A percentile compares a stretch with the other conserved stretches of the same genome.
Evolutionary conservation across 768 basidiomycete species (phyloP).

Genomic region (Cytidiella melzeri): DNA sequence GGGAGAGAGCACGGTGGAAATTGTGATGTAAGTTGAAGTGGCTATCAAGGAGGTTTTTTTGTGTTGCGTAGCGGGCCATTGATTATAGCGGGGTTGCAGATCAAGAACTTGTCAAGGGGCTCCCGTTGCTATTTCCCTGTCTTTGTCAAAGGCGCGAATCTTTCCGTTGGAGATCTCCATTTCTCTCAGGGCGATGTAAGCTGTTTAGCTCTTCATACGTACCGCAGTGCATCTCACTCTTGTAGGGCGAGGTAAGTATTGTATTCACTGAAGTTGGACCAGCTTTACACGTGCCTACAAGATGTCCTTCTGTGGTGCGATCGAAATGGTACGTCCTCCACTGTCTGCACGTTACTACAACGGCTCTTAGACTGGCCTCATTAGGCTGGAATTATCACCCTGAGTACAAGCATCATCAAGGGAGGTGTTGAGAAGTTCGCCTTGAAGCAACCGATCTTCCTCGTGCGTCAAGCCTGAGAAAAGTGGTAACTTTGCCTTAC

Average conservation of each 20-base stretch:
- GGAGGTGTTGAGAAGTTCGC: slow-evolving; percentile 70
- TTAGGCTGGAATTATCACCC: slow-evolving; percentile 66
- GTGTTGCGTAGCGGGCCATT: not conserved
- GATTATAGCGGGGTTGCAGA: slow-evolving; percentile 32
- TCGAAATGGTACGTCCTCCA: slow-evolving; percentile 57
- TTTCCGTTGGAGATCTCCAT: slow-evolving; percentile 75
- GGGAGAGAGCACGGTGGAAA: slow-evolving; percentile 79
- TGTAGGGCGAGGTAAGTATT: too few relatives aligned
- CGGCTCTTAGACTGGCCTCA: not conserved
- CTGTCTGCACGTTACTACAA: not conserved
- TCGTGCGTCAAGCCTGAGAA: slow-evolving; percentile 34
- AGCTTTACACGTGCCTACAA: too few relatives aligned
- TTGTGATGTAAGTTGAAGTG: slow-evolving; percentile 48
- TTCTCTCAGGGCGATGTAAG: slow-evolving; percentile 72
- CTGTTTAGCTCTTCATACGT: not conserved
- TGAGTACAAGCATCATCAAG: slow-evolving; percentile 68
- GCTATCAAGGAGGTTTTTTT: not conserved
- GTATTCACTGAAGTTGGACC: too few relatives aligned
- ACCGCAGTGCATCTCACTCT: too few relatives aligned
- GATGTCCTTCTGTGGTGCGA: slow-evolving; percentile 73
- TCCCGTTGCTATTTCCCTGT: slow-evolving; percentile 76
- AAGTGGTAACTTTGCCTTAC: not conserved
- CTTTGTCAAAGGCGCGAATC: slow-evolving; percentile 67
- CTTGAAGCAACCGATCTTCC: slow-evolving; percentile 68
- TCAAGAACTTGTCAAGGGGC: slow-evolving; percentile 72